Percentiles rank a stretch among this genome's conserved stretches.
phyloP scores from a whole-genome alignment of 2,329 filamentous ascomycete genomes.

The Arthrobotrys conoides region DNA sequence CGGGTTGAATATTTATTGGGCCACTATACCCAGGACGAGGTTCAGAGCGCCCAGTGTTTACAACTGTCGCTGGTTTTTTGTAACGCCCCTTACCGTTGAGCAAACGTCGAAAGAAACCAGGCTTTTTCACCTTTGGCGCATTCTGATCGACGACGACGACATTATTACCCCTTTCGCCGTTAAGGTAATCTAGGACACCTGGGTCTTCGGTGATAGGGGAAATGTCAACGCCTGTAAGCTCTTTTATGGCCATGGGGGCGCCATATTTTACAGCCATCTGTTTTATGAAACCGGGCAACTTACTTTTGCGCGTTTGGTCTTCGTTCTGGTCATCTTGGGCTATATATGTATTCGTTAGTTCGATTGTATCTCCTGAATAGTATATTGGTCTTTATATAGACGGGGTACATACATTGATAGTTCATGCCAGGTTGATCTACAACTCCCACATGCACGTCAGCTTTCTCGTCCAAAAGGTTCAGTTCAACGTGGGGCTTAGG shows the following conservation, averaged over 20 bases:
- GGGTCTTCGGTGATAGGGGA: background rate
- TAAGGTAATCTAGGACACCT: background rate
- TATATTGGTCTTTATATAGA: too few relatives aligned
- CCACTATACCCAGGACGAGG: background rate
- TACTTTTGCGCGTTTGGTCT: slow-evolving; percentile 4
- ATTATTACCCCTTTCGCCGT: background rate
- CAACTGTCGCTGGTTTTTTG: background rate
- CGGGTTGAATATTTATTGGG: slow-evolving; percentile 17
- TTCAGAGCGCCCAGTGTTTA: background rate
- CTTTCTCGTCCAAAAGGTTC: background rate
- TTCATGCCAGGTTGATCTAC: background rate
- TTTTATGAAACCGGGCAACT: background rate
- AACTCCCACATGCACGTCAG: background rate
- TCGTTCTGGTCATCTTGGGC: background rate
- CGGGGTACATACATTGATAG: background rate
- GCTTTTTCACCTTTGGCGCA: slow-evolving; percentile 1
- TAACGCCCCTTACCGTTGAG: background rate
- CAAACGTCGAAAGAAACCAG: slow-evolving; percentile 3
- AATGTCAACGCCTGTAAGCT: background rate
- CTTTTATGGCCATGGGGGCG: background rate
- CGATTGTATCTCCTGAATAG: background rate
- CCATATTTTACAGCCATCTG: background rate
- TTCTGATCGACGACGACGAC: background rate
- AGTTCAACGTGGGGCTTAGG: background rate
- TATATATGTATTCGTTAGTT: background rate